These are phyloP conservation scores for Pyrenula aspistea DNA, from an alignment of 495 filamentous ascomycete species.

Conservation along the genomic window DNA sequence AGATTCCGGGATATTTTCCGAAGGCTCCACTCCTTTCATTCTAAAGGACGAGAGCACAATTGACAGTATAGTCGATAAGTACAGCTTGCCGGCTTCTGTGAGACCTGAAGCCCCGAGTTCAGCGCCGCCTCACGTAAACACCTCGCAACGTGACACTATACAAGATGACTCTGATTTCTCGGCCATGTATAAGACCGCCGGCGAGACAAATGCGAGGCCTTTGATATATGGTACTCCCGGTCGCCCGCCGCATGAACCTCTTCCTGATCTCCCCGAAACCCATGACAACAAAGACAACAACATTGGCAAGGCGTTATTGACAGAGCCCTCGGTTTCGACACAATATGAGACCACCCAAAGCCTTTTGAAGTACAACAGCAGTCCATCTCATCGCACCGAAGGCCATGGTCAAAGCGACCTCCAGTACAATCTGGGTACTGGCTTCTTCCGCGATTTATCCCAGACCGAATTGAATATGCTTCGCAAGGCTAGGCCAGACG, in stretches of 20 bases:
- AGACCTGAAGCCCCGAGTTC: not conserved
- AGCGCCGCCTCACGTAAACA: not conserved
- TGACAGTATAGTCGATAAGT: not conserved
- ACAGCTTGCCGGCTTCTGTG: not conserved
- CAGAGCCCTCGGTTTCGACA: not conserved
- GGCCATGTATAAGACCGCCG: not conserved
- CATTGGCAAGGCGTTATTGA: not conserved
- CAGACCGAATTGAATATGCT: not conserved
- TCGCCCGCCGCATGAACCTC: not conserved
- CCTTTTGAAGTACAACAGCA: not conserved
- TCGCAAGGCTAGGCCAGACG: not conserved
- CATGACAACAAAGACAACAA: not conserved
- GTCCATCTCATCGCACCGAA: not conserved
- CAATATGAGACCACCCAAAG: not conserved
- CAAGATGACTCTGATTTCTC: not conserved
- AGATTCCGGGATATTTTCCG: not conserved
- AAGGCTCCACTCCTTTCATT: not conserved
- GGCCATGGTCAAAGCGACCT: not conserved
- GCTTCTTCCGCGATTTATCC: not conserved
- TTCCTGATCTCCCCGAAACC: not conserved
- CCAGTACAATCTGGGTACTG: not conserved
- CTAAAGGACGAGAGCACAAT: not conserved
- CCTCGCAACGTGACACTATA: not conserved
- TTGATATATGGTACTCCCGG: not conserved
- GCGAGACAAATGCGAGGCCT: not conserved